phyloP scores from a whole-genome alignment of 768 basidiomycete genomes.

The Cystofilobasidium ferigula region DNA sequence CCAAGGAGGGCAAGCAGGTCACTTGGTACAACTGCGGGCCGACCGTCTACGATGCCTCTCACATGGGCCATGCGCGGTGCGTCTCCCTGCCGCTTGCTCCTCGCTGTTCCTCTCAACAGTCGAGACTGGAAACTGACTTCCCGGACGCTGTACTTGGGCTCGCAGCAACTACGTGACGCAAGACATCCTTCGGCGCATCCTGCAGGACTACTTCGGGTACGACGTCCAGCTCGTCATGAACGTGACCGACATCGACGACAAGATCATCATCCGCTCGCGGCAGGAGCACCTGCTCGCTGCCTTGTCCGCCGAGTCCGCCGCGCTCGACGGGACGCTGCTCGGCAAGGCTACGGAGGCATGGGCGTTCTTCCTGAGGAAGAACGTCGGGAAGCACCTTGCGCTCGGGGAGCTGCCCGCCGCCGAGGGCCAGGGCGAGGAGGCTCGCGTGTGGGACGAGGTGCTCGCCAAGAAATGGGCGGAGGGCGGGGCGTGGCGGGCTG shows the following conservation, averaged over 20 bases:
- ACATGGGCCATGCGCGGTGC: constrained; percentile 97
- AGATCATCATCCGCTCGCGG: constrained; percentile 91
- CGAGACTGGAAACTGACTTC: too few relatives aligned
- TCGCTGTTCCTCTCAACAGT: too few relatives aligned
- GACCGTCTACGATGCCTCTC: constrained; percentile 94
- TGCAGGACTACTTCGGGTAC: constrained; percentile 92
- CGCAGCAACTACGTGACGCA: constrained; percentile 90
- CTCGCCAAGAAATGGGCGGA: constrained; percentile 40
- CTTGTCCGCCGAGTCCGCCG: constrained; percentile 40
- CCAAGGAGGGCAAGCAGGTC: constrained; percentile 40
- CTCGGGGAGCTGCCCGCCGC: constrained; percentile 42
- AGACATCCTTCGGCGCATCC: constrained; percentile 76
- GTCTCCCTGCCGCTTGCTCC: constrained; percentile 19
- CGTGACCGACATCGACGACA: constrained; percentile 98
- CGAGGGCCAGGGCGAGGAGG: constrained; percentile 45
- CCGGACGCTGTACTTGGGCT: too few relatives aligned
- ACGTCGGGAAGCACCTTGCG: constrained; percentile 56
- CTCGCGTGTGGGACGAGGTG: constrained; percentile 50
- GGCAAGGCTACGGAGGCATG: constrained; percentile 53
- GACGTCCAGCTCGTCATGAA: constrained; percentile 99
- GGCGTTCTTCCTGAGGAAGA: constrained; percentile 48
- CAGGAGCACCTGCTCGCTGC: constrained; percentile 43
- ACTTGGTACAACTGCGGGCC: constrained; percentile 99
- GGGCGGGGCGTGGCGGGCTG: constrained; percentile 56
- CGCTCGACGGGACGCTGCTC: constrained; percentile 53